These are phyloP conservation scores for Neocallimastix lanati DNA, from an alignment of 192 early-diverging fungal species.

Conservation along the genomic window DNA sequence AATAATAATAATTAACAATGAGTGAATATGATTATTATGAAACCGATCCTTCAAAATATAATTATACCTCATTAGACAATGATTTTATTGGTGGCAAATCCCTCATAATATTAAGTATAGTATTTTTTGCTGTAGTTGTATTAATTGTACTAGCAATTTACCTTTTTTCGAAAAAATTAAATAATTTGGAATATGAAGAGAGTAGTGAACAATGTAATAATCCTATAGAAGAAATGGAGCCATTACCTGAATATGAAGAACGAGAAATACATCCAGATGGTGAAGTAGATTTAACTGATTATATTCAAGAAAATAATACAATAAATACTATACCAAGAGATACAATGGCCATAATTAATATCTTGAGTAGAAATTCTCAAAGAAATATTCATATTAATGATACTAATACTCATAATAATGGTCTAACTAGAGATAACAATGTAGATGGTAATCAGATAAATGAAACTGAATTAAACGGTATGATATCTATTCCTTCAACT, in stretches of 20 bases:
- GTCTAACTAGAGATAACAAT: background rate
- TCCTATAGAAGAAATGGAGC: background rate
- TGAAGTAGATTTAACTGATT: background rate
- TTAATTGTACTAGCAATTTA: background rate
- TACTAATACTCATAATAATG: too few relatives aligned
- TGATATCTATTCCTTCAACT: background rate
- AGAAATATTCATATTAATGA: too few relatives aligned
- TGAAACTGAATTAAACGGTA: background rate
- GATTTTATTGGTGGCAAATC: background rate
- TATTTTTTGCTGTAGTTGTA: background rate
- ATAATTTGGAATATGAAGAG: background rate
- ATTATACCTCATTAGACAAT: background rate
- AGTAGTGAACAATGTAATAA: background rate
- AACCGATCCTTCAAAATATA: background rate
- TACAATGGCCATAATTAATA: background rate
- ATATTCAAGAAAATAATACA: background rate
- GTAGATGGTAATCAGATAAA: background rate
- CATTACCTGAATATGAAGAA: background rate
- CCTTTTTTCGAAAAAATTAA: background rate
- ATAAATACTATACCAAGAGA: background rate
- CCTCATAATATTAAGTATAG: background rate
- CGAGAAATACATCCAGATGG: background rate
- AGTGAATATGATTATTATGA: background rate
- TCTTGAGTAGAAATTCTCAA: background rate
- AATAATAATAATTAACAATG: background rate